Percentiles rank a stretch among this genome's conserved stretches.
These are phyloP conservation scores for Sonneratia caseolaris DNA, from an alignment of 345 rosid species.

Conservation along the genomic window DNA sequence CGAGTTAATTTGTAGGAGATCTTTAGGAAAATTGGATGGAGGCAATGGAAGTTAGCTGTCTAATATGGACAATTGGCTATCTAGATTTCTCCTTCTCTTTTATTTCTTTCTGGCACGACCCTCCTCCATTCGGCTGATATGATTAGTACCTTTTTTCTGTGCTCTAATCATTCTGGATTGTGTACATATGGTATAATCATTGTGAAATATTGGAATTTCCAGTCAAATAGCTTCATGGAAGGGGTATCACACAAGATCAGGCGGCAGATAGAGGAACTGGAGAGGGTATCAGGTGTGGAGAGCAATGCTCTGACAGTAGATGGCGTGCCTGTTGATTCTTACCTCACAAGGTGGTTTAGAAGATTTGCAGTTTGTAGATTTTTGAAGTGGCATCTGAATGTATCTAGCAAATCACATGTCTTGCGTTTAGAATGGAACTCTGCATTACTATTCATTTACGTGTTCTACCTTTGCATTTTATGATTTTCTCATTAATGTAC, in stretches of 20 bases:
- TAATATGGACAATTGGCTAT: not conserved
- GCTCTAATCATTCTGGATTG: no score
- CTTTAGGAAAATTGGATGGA: not conserved
- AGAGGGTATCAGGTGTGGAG: slow-evolving; percentile 77
- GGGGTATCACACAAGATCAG: slow-evolving; percentile 92
- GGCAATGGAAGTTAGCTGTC: not conserved
- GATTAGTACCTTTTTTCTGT: no score
- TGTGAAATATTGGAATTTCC: slow-evolving; percentile 14
- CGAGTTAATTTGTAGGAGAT: not conserved
- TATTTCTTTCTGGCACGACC: not conserved
- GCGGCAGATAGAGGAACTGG: slow-evolving; percentile 96
- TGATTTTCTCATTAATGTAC: not conserved
- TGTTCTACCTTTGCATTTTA: no score
- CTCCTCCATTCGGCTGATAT: no score
- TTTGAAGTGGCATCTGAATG: not conserved
- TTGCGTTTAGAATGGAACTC: not conserved
- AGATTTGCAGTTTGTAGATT: not conserved
- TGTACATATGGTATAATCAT: not conserved
- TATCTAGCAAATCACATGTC: not conserved
- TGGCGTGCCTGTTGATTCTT: slow-evolving; percentile 95
- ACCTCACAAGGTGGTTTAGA: slow-evolving; percentile 67
- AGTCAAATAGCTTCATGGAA: slow-evolving; percentile 90
- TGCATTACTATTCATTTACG: no score
- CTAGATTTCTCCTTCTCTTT: not conserved
- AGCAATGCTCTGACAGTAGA: slow-evolving; percentile 80